phyloP scores from a whole-genome alignment of 1,284 basidiomycete species.

The Schizophyllum commune region DNA sequence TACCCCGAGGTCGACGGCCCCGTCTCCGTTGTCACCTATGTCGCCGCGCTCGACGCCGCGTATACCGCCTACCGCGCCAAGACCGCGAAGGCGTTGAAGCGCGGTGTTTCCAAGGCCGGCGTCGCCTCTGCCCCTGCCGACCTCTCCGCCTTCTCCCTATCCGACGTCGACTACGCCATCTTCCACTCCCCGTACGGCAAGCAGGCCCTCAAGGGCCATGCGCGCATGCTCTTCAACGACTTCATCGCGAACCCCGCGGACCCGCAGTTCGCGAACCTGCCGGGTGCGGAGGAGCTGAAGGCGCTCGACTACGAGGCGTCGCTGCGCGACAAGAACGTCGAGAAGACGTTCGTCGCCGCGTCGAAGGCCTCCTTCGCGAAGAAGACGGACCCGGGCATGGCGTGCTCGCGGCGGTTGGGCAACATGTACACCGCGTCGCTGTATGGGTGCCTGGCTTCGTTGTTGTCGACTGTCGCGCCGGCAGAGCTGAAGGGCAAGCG shows the following conservation, averaged over 20 bases:
- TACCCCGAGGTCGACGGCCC: conserved; percentile 98
- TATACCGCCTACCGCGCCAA: conserved; percentile 88
- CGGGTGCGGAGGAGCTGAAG: conserved; percentile 63
- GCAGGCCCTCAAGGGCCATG: conserved; percentile 95
- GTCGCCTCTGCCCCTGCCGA: conserved; percentile 28
- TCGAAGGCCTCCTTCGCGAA: conserved; percentile 67
- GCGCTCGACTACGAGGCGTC: conserved; percentile 64
- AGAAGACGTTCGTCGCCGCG: conserved; percentile 84
- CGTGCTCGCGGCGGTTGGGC: conserved; percentile 81
- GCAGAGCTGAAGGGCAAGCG: conserved; percentile 70
- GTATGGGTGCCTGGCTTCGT: conserved; percentile 86
- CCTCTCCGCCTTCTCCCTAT: conserved; percentile 56
- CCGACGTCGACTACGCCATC: conserved; percentile 82
- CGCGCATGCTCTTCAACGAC: conserved; percentile 90
- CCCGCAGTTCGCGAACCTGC: conserved; percentile 69
- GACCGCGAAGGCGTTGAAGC: conserved; percentile 57
- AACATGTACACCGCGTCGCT: conserved; percentile 99
- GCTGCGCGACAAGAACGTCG: conserved; percentile 88
- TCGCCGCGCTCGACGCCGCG: conserved; percentile 87
- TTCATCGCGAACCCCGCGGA: conserved; percentile 76
- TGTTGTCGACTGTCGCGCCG: conserved; percentile 66
- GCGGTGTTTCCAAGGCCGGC: conserved; percentile 26
- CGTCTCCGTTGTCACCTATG: conserved; percentile 92
- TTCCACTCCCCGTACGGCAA: conserved; percentile 98
- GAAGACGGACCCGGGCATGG: conserved; percentile 72